Conservation (phyloP, 768 basidiomycete species). For the Tulasnella sp. region DNA sequence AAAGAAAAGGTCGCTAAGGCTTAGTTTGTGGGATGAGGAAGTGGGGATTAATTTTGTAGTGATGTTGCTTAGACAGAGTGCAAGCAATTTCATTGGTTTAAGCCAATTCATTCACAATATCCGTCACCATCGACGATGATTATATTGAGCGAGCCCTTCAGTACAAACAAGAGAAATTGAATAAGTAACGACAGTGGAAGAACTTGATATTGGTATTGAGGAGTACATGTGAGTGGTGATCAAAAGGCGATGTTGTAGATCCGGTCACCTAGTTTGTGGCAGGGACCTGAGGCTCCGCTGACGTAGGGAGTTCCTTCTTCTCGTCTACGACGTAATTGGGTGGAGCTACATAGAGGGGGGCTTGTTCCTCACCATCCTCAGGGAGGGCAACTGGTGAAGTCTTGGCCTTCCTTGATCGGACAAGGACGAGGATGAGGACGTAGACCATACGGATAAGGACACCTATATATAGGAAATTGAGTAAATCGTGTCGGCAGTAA, state of each 20-base stretch:
- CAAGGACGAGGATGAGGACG: conserved; percentile 50
- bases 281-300: no score
- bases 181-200: no score
- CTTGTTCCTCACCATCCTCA: background rate
- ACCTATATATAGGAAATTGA: conserved; percentile 33
- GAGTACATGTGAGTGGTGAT: no score
- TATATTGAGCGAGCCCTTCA: background rate
- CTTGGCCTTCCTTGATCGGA: conserved; percentile 31
- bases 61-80: conserved; percentile 3
- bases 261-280: no score
- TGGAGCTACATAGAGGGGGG: background rate
- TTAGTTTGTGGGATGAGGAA: background rate
- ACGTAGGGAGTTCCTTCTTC: no score
- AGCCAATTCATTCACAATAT: background rate
- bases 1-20: conserved; percentile 29
- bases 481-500: background rate
- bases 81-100: background rate
- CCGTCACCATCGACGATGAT: background rate
- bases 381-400: background rate
- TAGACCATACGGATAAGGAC: conserved; percentile 71
- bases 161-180: background rate
- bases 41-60: background rate
- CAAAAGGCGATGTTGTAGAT: no score
- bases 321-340: no score
- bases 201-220: no score